Percentiles rank a stretch among this genome's conserved stretches.
Evolutionary conservation across 306 rosid genomes (phyloP).

Genomic region (Prunus armeniaca): DNA sequence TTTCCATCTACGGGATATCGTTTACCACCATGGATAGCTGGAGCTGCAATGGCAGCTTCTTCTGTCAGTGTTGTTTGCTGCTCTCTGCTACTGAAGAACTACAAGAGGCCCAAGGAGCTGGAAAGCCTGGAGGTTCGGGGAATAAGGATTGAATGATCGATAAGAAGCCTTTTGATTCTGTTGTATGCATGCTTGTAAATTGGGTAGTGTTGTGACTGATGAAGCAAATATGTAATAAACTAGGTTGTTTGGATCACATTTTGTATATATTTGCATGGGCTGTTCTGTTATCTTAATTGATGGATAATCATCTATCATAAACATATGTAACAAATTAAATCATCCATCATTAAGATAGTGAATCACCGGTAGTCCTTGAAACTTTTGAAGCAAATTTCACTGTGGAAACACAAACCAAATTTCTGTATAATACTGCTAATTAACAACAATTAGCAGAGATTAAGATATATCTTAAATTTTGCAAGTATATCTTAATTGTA

Average conservation of each 20-base stretch:
- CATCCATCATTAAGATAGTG: background rate
- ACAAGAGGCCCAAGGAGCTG: constrained; percentile 51
- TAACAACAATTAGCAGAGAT: too few relatives aligned
- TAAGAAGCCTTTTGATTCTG: background rate
- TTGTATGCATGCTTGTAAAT: background rate
- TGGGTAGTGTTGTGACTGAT: background rate
- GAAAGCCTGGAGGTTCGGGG: constrained; percentile 39
- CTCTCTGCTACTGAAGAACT: constrained; percentile 52
- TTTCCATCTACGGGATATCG: constrained; percentile 52
- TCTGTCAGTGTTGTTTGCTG: constrained; percentile 70
- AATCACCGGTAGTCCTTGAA: background rate
- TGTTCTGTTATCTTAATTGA: background rate
- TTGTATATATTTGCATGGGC: background rate
- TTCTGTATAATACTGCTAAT: too few relatives aligned
- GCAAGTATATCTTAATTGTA: too few relatives aligned
- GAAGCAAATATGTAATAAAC: background rate
- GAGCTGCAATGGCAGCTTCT: constrained; percentile 83
- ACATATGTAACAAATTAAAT: background rate
- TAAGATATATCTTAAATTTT: too few relatives aligned
- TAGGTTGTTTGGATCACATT: background rate
- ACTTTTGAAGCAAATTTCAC: too few relatives aligned
- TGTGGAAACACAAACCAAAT: too few relatives aligned
- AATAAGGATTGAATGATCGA: constrained; percentile 33
- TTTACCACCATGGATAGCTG: constrained; percentile 76
- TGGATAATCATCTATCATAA: background rate